Evolutionary conservation across 257 asterid genomes (phyloP).

Genomic region (Solanum pinnatisectum): DNA sequence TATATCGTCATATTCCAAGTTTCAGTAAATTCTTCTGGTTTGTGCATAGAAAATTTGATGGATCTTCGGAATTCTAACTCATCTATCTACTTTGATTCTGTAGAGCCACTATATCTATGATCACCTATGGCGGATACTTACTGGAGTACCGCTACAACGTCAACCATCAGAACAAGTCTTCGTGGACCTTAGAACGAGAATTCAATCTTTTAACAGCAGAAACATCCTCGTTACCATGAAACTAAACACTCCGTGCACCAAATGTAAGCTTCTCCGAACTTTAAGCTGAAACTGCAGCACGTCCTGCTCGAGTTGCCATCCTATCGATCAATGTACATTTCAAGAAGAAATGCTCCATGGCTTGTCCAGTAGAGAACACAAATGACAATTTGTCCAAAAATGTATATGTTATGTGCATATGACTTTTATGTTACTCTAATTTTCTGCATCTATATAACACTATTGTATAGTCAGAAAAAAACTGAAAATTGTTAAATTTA

Average conservation of each 20-base stretch:
- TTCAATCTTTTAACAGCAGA: slow-evolving; percentile 45
- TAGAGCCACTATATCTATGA: slow-evolving; percentile 66
- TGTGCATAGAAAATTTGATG: background rate
- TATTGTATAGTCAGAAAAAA: background rate
- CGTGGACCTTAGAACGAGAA: slow-evolving; percentile 75
- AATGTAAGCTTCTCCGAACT: background rate
- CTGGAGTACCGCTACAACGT: slow-evolving; percentile 54
- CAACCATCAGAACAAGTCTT: slow-evolving; percentile 60
- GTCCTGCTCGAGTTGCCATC: background rate
- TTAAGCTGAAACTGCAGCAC: background rate
- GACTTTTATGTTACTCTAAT: background rate
- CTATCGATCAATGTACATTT: background rate
- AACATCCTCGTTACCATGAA: background rate
- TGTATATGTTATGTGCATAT: background rate
- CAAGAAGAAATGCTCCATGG: background rate
- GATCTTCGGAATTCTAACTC: background rate
- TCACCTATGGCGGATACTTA: slow-evolving; percentile 53
- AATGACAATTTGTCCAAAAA: background rate
- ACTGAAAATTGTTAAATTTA: background rate
- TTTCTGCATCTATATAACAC: background rate
- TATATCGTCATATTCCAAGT: background rate
- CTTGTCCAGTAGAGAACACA: background rate
- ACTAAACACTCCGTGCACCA: background rate
- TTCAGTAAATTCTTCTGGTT: background rate
- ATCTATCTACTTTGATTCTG: slow-evolving; percentile 6